These are phyloP conservation scores for Tetradesmus lagerheimii DNA, from an alignment of 139 green algal species.

Conservation along the genomic window DNA sequence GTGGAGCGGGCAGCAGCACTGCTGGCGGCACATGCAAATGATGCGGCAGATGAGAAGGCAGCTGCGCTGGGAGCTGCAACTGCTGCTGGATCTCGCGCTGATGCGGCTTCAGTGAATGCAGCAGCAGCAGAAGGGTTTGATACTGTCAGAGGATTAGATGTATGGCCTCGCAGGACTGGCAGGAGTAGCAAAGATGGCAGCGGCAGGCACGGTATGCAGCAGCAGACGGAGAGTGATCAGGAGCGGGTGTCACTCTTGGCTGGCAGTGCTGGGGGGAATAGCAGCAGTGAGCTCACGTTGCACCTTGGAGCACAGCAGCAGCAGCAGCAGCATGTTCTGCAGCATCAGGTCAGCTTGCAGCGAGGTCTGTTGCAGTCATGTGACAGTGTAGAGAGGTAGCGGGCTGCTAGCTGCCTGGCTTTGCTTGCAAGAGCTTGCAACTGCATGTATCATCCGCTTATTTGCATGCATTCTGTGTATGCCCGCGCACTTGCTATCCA, in stretches of 20 bases:
- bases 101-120: neutral
- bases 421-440: neutral
- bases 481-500: neutral
- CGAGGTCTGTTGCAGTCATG: neutral
- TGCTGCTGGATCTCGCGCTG: no score
- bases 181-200: neutral
- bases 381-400: neutral
- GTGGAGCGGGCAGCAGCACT: slow-evolving; percentile 19
- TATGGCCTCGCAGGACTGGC: neutral
- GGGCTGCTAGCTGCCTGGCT: neutral
- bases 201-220: neutral
- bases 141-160: neutral
- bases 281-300: neutral
- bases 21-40: neutral
- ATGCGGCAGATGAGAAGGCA: neutral
- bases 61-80: neutral
- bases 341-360: neutral
- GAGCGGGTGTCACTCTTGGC: neutral
- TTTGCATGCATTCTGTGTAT: neutral
- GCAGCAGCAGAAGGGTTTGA: neutral
- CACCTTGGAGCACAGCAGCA: neutral
- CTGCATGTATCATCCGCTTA: neutral
- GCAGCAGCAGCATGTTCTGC: neutral
- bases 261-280: neutral
- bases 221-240: neutral